Percentiles rank a stretch among this genome's conserved stretches.
Evolutionary conservation across 2,329 filamentous ascomycete species (phyloP).

Genomic region (Colletotrichum lentis): DNA sequence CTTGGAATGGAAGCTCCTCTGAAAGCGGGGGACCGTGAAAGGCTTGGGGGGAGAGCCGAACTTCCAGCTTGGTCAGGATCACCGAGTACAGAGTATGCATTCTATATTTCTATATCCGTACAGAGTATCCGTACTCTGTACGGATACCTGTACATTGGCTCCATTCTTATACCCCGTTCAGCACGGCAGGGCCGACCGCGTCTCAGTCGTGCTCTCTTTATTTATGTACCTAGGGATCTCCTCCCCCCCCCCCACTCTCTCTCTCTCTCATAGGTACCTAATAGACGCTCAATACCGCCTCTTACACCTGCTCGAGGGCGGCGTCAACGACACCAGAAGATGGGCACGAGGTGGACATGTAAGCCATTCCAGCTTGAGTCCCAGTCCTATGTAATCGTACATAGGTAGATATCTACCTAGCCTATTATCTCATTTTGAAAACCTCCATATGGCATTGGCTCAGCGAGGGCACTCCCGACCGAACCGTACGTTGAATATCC

Average conservation of each 20-base stretch:
- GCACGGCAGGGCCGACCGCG: not conserved
- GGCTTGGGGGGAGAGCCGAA: constrained; percentile 32
- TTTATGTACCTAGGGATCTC: no score
- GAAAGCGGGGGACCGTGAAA: constrained; percentile 16
- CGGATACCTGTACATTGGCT: not conserved
- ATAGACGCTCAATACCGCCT: no score
- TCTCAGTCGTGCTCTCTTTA: not conserved
- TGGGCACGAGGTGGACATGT: not conserved
- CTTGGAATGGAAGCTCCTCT: constrained; percentile 29
- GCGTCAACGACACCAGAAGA: not conserved
- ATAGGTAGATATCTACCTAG: not conserved
- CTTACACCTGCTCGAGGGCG: not conserved
- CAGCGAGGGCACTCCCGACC: constrained; percentile 6
- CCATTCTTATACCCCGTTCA: not conserved
- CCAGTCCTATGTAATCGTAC: not conserved
- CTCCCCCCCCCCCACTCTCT: not conserved
- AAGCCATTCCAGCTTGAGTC: not conserved
- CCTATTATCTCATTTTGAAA: constrained; percentile 9
- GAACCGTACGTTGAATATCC: not conserved
- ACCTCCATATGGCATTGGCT: constrained; percentile 2
- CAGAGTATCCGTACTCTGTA: not conserved
- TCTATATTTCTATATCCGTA: no score
- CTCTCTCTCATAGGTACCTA: not conserved
- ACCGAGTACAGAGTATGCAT: not conserved
- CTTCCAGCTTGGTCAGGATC: constrained; percentile 23